Conservation (phyloP, 306 rosid genomes). For the Sesbania bispinosa region DNA sequence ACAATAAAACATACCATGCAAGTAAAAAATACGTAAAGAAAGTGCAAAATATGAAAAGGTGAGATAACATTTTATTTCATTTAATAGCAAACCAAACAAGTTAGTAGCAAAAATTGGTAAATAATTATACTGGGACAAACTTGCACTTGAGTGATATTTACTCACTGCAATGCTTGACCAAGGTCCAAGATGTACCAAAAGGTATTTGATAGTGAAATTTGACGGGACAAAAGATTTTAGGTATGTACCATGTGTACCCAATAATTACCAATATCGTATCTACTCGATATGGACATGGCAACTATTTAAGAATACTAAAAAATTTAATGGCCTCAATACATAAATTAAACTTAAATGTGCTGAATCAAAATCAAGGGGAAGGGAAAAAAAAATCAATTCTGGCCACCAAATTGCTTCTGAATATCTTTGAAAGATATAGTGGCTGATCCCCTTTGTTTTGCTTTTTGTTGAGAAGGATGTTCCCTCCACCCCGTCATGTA, state of each 20-base stretch:
- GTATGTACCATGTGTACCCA: background rate
- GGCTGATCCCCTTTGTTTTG: conserved; percentile 73
- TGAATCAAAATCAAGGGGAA: conserved; percentile 34
- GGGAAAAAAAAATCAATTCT: conserved; percentile 90
- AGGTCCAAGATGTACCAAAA: too few species aligned
- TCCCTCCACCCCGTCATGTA: conserved; percentile 97
- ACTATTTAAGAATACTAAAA: background rate
- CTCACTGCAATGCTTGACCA: too few species aligned
- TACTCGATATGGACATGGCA: background rate
- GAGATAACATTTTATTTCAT: too few species aligned
- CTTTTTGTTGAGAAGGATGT: conserved; percentile 70
- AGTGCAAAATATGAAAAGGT: too few species aligned
- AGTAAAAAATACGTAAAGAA: too few species aligned
- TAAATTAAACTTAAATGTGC: background rate
- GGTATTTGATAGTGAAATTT: too few species aligned
- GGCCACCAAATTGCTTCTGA: conserved; percentile 56
- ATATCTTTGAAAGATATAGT: conserved; percentile 77
- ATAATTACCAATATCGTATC: background rate
- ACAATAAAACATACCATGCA: too few species aligned
- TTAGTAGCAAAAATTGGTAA: too few species aligned
- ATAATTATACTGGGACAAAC: too few species aligned
- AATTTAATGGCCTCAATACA: background rate
- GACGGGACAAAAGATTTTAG: too few species aligned
- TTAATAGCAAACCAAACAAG: too few species aligned
- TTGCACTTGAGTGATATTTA: too few species aligned